Conservation (phyloP, 352 stramenopile species). For the Elongisporangium undulatum region DNA sequence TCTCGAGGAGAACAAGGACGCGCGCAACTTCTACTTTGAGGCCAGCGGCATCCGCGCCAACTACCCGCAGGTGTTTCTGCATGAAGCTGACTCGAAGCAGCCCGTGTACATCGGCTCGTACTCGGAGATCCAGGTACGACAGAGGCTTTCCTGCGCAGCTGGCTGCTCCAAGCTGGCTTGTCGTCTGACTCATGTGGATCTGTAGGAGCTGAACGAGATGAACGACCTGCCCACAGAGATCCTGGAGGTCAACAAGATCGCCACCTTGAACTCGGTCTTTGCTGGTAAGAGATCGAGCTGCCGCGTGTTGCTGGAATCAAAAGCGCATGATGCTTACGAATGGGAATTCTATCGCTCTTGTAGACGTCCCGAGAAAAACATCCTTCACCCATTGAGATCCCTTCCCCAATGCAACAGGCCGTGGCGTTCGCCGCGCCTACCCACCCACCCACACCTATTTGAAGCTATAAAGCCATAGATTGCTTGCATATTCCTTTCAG, state of each 20-base stretch:
- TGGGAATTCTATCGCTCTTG: background rate
- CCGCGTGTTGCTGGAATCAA: too few species aligned
- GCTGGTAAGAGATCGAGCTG: slow-evolving; percentile 26
- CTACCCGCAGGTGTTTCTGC: slow-evolving; percentile 84
- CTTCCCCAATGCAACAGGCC: background rate
- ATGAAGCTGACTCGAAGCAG: slow-evolving; percentile 37
- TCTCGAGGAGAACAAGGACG: slow-evolving; percentile 69
- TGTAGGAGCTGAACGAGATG: slow-evolving; percentile 79
- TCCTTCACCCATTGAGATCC: background rate
- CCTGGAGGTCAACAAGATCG: slow-evolving; percentile 73
- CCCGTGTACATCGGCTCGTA: slow-evolving; percentile 76
- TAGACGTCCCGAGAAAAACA: slow-evolving; percentile 10
- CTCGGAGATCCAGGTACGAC: slow-evolving; percentile 68
- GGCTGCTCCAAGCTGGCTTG: background rate
- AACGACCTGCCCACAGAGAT: slow-evolving; percentile 73
- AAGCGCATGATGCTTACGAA: background rate
- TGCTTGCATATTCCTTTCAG: slow-evolving; percentile 1
- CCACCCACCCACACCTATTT: slow-evolving; percentile 1
- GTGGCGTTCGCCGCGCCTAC: background rate
- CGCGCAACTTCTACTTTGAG: slow-evolving; percentile 74
- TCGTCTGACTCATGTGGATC: slow-evolving; percentile 1
- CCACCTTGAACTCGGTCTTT: slow-evolving; percentile 68
- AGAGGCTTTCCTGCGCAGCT: slow-evolving; percentile 1
- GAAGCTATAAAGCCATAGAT: slow-evolving; percentile 3
- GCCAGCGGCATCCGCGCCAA: slow-evolving; percentile 75